These are phyloP conservation scores for Blastocladiella emersonii DNA, from an alignment of 371 early-diverging fungal genomes.

Conservation along the genomic window DNA sequence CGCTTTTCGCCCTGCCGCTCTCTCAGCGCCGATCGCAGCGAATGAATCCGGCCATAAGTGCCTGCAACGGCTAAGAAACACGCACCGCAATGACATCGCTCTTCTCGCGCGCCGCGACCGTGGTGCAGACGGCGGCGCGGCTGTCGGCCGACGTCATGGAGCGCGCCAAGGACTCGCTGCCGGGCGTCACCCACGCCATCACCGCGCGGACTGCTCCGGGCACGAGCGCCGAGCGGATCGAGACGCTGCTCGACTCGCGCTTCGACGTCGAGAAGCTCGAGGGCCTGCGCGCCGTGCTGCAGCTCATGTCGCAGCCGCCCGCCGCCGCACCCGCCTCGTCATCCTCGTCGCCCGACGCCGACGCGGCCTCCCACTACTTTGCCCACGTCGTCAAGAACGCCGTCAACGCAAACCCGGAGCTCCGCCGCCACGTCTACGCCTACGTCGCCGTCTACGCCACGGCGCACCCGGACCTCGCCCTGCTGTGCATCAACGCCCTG, in stretches of 20 bases:
- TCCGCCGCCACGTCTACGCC: constrained; percentile 88
- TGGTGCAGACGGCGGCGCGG: constrained; percentile 71
- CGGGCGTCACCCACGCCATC: constrained; percentile 53
- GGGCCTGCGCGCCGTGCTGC: constrained; percentile 77
- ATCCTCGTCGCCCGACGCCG: constrained; percentile 82
- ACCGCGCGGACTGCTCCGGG: constrained; percentile 76
- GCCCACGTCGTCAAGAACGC: constrained; percentile 95
- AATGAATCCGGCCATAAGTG: no score
- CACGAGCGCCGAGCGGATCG: constrained; percentile 60
- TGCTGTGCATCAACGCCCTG: constrained; percentile 89
- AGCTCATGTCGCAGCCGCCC: constrained; percentile 48
- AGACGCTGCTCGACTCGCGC: constrained; percentile 59
- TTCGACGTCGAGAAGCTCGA: constrained; percentile 83
- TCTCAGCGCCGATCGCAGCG: no score
- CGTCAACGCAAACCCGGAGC: constrained; percentile 71
- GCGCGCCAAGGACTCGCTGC: constrained; percentile 66
- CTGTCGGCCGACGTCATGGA: constrained; percentile 70
- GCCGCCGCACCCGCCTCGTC: no score
- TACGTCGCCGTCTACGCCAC: constrained; percentile 86
- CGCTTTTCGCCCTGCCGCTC: no score
- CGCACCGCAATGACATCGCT: not conserved
- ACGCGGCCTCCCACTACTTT: constrained; percentile 80
- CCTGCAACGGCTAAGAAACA: not conserved
- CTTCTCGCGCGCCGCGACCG: constrained; percentile 51
- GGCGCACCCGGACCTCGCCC: constrained; percentile 83